Base-by-base conservation (phyloP, 176 grass and related monocot species). In the Eragrostis curvula region DNA sequence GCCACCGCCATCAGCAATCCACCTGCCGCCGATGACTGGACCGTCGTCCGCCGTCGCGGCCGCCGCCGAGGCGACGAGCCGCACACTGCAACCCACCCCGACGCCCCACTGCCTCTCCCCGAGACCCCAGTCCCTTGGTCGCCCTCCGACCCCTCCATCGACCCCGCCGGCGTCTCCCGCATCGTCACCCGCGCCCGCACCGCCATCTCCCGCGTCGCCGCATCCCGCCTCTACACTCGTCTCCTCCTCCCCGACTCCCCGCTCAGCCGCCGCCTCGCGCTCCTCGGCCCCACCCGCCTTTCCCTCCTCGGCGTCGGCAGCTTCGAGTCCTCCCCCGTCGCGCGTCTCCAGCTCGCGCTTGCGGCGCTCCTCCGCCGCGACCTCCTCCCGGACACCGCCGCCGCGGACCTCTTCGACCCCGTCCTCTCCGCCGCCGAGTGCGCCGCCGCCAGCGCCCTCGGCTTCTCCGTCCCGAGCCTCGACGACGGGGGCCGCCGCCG, bases 401-500 rank as follows among this genome's bases (percentile, higher is more conserved):
- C 69, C 64, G 73, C 88, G 14, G 89, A 93, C 63, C 79, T 91
- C 47, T 97, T 97, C 20, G 91, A 97, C 70, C 91, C 95, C 14
- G 83, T 97, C 15, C 75, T 97, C 40, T 97, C 95, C 16, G 87
- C 89, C 12, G 82, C 88, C 3, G 94, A 97, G 75, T 97, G 94
- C 66, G 82, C 91, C 2, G 89, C 79, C 21, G 77, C 81, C 46
- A 81, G 63, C 36, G 85, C 88, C 9, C 82, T 97, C 63, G 88
- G 92, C 18, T 92, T 93, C 60, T 36, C 66, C 11, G 83, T 97
- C 68, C 67, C 85, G 11, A 53, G 29, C 36, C 32, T 90, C 32
- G 69, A 94, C 67, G 92, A 97, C 76, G 86, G 82, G 17, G 63
- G 92, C 66, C 85, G 88, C 30, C 82, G 92, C 79, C 82, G 87